Evolutionary conservation across 2,329 filamentous ascomycete species (phyloP).

Genomic region (Claviceps digitariae): DNA sequence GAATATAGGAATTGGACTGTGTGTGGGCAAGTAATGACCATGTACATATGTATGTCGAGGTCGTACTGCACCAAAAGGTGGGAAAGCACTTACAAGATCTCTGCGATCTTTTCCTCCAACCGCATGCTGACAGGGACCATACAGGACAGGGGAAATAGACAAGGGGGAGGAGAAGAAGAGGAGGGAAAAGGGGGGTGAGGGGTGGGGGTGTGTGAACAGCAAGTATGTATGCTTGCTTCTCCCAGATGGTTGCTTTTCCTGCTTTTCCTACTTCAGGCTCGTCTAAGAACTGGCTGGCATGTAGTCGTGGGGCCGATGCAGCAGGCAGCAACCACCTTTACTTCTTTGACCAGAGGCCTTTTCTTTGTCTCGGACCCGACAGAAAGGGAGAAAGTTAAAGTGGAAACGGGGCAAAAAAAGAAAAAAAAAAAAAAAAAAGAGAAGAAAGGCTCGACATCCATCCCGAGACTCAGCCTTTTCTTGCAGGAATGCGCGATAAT

Average conservation of each 20-base stretch:
- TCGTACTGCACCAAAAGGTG: neutral
- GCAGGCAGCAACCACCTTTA: neutral
- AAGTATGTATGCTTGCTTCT: neutral
- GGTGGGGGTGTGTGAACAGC: neutral
- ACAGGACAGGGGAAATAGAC: slow-evolving; percentile 1
- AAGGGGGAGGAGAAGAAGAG: neutral
- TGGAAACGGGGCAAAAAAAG: no score
- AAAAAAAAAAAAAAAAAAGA: neutral
- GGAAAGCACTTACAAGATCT: slow-evolving; percentile 6
- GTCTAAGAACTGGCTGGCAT: neutral
- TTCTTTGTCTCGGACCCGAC: neutral
- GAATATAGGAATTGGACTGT: neutral
- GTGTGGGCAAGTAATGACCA: neutral
- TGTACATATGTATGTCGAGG: neutral
- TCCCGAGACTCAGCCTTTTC: neutral
- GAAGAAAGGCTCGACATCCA: neutral
- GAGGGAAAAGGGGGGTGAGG: no score
- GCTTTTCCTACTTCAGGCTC: neutral
- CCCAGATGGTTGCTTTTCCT: neutral
- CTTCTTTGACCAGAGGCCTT: neutral
- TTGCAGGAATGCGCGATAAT: no score
- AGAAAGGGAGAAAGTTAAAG: neutral
- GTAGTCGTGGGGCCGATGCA: neutral
- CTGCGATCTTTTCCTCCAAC: slow-evolving; percentile 7
- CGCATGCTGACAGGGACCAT: slow-evolving; percentile 2